Conservation (phyloP, 495 filamentous ascomycete genomes). For the Chaetomidium leptoderma region DNA sequence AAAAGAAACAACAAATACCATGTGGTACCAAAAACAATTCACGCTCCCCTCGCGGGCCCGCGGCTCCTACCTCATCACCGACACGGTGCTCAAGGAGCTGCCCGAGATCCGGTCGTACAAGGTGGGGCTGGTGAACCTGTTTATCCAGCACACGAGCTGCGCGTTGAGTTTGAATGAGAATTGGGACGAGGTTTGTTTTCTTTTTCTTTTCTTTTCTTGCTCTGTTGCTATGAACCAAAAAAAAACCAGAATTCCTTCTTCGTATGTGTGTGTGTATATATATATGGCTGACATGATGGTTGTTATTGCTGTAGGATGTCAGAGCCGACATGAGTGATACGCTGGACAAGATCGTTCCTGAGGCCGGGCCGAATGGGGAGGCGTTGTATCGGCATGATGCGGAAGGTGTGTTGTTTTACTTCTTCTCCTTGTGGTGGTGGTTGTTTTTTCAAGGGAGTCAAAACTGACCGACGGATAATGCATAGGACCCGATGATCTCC, state of each 20-base stretch:
- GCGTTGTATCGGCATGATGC: slow-evolving; percentile 84
- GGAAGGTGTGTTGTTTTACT: slow-evolving; percentile 69
- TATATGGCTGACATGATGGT: neutral
- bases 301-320: slow-evolving; percentile 32
- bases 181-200: slow-evolving; percentile 63
- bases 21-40: slow-evolving; percentile 81
- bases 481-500: slow-evolving; percentile 30
- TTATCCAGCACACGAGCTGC: slow-evolving; percentile 87
- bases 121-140: slow-evolving; percentile 80
- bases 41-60: slow-evolving; percentile 67
- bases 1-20: slow-evolving; percentile 35
- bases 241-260: too few species aligned
- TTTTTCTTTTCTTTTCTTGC: neutral
- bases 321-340: slow-evolving; percentile 88
- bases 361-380: slow-evolving; percentile 57
- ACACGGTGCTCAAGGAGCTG: slow-evolving; percentile 59
- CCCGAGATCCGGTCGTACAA: slow-evolving; percentile 77
- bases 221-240: neutral
- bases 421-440: too few species aligned
- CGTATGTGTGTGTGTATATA: too few species aligned
- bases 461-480: slow-evolving; percentile 16
- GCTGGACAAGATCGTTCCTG: slow-evolving; percentile 79
- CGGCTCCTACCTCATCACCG: slow-evolving; percentile 87
- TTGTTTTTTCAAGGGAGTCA: slow-evolving; percentile 14
- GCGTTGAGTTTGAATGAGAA: slow-evolving; percentile 91